Evolutionary conservation across 768 basidiomycete species (phyloP).

Genomic region (Boletellus ananas): DNA sequence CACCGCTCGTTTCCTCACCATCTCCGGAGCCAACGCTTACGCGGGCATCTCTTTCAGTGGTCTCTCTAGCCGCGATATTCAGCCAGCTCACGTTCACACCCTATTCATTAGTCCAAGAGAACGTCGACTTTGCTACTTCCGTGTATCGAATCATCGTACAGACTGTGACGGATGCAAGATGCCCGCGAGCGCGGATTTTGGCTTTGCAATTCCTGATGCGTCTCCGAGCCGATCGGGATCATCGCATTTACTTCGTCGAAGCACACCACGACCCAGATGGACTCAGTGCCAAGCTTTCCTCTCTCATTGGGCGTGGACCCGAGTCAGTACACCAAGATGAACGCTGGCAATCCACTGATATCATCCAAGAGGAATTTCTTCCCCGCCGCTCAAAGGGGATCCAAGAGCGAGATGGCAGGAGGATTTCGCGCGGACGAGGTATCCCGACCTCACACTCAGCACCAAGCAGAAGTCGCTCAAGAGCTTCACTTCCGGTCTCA

Average conservation of each 20-base stretch:
- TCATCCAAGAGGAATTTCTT: conserved; percentile 24
- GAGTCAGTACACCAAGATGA: conserved; percentile 28
- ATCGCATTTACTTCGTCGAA: conserved; percentile 70
- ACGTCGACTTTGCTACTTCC: conserved; percentile 49
- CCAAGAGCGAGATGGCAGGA: conserved; percentile 50
- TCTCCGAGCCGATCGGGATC: conserved; percentile 85
- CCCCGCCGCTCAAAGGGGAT: conserved; percentile 46
- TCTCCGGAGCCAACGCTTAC: conserved; percentile 32
- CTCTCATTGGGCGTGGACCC: conserved; percentile 54
- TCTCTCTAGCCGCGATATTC: conserved; percentile 63
- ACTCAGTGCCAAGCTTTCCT: conserved; percentile 54
- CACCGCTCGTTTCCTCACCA: conserved; percentile 26
- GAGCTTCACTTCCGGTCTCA: conserved; percentile 39
- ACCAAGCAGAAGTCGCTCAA: conserved; percentile 60
- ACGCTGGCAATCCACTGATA: conserved; percentile 22
- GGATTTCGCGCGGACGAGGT: conserved; percentile 50
- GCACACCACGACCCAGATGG: conserved; percentile 53
- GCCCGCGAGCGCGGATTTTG: conserved; percentile 59
- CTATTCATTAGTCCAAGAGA: conserved; percentile 43
- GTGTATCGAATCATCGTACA: conserved; percentile 52
- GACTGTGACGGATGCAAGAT: conserved; percentile 43
- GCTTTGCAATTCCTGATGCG: conserved; percentile 86
- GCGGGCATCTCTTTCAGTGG: conserved; percentile 55
- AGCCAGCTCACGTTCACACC: conserved; percentile 70
- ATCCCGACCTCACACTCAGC: conserved; percentile 42